Evolutionary conservation across 768 basidiomycete species (phyloP), one percentile per base, ranked within the genome.

Genomic region (Phanerochaete carnosa): DNA sequence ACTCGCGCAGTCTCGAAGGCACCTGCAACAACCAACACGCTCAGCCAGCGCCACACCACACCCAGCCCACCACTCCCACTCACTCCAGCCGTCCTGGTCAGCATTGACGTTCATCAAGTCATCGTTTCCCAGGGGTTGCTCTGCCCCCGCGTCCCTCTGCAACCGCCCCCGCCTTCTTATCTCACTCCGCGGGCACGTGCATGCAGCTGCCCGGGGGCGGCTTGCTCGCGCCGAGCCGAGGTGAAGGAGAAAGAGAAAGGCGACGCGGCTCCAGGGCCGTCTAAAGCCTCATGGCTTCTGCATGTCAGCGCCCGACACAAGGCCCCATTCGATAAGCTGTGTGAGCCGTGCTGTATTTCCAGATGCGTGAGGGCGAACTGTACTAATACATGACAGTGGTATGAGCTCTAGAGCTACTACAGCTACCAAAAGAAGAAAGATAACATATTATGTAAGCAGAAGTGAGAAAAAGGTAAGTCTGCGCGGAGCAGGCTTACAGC

Each of bases 31-130:
- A 30, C 2, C 33, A 29, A 15, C 11, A 29, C 37, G 26, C 33
- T 63, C 28, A 57, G 55, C 23, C 26, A 19, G 35, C n/a, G 1
- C 11, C 11, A n/a, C 26, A 19, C 45, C 45, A 62, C 52, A 35
- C n/a, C 59, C 39, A 29, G 22, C 25, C 35, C 22, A 60, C 13
- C 2, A 80, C 50, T 13, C 15, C 22, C 54, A 55, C 88, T 70
- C 70, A 92, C 95, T 90, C 95, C 95, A 99, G 70, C 98, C 96
- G 67, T 88, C 95, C 26, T 87, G 83, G 66, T 98, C 95, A 0
- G 92, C 94, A 68, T 94, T 88, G 3, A 98, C 87, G 69, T 99
- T 94, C 71, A 98, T 96, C 59, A 98, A 73, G 72, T 98, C 92
- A 8, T 83, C 87, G 50, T 74, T 79, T 1, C 90, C 92, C 91